Base-by-base conservation (phyloP, 108 stramenopile genomes). In the Nitzschia putrida region DNA sequence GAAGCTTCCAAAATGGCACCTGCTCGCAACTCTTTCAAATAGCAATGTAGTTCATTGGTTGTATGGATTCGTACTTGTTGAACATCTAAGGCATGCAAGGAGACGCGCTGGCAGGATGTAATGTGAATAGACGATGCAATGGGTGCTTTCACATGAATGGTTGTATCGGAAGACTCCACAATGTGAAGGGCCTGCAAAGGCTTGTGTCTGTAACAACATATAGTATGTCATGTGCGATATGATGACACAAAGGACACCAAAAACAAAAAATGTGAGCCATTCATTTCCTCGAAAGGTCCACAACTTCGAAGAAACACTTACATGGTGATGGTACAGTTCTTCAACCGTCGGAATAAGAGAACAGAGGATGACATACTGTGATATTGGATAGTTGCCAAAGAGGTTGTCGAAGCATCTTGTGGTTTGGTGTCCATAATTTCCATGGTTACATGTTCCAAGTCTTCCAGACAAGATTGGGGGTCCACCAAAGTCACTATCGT, bases 1-100 rank as follows among this genome's bases (percentile, higher is more conserved):
- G 61, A 80, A 41, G 56, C 73, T 64, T 80, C 79, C 64, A 80
- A 37, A 60, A 80, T 80, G 34, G 72, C 61, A 9, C 79, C 79
- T 8, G 73, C 60, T 24, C 41, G 24, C 23, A 69, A 61, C 5
- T 72, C 40, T 13, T 25, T 20, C 7, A 69, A 72, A n/a, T 57
- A 39, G 41, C 60, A 70, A 21, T 24, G n/a, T 44, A 81, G 57
- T 43, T 56, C 41, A 6, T 22, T 72, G 13, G 80, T 61, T 39
- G 55, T 55, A 51, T 81, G 80, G 49, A 81, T 60, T 6, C 80
- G 74, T n/a, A 81, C 45, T 57, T 81, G 80, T 59, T 76, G 80
- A 42, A n/a, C 69, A 71, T 55, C 61, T 0, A 14, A 59, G 18
- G 51, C 42, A 14, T 51, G 10, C 37, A 69, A 41, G 9, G 26